Base-by-base conservation (phyloP, 352 stramenopile species). In the Phytopythium kandeliae region DNA sequence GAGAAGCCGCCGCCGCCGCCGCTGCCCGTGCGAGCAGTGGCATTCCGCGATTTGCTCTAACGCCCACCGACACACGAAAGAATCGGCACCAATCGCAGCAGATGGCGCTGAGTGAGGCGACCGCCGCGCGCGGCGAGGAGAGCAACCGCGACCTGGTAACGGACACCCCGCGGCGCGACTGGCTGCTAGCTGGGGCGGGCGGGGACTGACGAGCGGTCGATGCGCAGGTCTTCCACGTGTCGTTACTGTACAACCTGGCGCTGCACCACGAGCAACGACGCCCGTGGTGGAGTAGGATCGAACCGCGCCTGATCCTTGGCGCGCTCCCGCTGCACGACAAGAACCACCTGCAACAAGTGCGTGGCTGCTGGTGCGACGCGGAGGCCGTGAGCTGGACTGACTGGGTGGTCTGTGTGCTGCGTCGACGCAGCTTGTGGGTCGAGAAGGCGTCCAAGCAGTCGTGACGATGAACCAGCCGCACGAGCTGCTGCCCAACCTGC, bases 381-480 rank as follows among this genome's bases (percentile, higher is more conserved):
- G n/a, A n/a, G n/a, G n/a, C n/a, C n/a, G n/a, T n/a, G n/a, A n/a
- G n/a, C n/a, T n/a, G n/a, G n/a, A n/a, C n/a, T n/a, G n/a, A n/a
- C n/a, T n/a, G n/a, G n/a, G n/a, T n/a, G n/a, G n/a, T n/a, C n/a
- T n/a, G n/a, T n/a, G n/a, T n/a, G n/a, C n/a, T n/a, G n/a, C n/a
- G n/a, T n/a, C 3, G 6, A 26, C 30, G 38, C 31, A 76, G 73
- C 69, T 90, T 54, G 68, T 78, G 33, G 41, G 79, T n/a, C 45
- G 41, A 19, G 71, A 88, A 35, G 63, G 62, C n/a, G 81, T 92
- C 24, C 51, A 54, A 25, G 81, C 81, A 8, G 63, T 90, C 33
- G 81, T 92, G 28, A 90, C 81, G 8, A 89, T 92, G 81, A 92
- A 90, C 54, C 63, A 90, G 53, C 63, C 72, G 25, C 55, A 57